Base-by-base conservation (phyloP, 352 stramenopile species). In the Phytophthora kernoviae region DNA sequence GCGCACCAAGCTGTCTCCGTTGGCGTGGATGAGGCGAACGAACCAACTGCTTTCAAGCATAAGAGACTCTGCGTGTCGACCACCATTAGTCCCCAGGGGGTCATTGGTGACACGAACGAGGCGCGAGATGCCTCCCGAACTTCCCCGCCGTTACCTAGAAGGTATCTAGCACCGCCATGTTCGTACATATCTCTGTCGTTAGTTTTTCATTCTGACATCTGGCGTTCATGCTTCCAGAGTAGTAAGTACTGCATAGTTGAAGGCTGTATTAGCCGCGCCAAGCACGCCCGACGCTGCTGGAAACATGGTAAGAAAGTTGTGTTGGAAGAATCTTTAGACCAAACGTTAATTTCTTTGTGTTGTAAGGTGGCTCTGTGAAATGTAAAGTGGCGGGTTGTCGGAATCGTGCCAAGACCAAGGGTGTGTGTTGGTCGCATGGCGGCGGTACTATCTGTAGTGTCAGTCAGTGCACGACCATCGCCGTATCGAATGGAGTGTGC, bases 201-300 rank as follows among this genome's bases (percentile, higher is more conserved):
- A 18, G 22, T 12, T 40, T n/a, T 18, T 9, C 10, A 37, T 61
- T 24, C 56, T 15, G 2, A 22, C 8, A 59, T 34, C 33, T 8
- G 7, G 30, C 20, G 1, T 56, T 52, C 21, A n/a, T 15, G 8
- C 10, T 32, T 51, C 10, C 47, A 76, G 54, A 65, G 72, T 17
- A 74, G 73, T 56, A 76, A 79, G 58, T 75, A 59, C 33, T 81
- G 72, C 43, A 68, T 77, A 4, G 65, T 75, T 41, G 54, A 79
- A 62, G 62, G 58, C 48, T 75, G 62, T 51, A 50, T 54, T 5
- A 66, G 65, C 30, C 42, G 66, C 37, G 62, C 58, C 47, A 81
- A 81, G 51, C 64, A 81, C 47, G 62, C 65, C 5, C 54, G 65
- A 14, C 61, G 58, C 36, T 81, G 73, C 65, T 81, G 73, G 73